phyloP scores from a whole-genome alignment of 1,284 basidiomycete species.

The Anthracocystis walkeri region DNA sequence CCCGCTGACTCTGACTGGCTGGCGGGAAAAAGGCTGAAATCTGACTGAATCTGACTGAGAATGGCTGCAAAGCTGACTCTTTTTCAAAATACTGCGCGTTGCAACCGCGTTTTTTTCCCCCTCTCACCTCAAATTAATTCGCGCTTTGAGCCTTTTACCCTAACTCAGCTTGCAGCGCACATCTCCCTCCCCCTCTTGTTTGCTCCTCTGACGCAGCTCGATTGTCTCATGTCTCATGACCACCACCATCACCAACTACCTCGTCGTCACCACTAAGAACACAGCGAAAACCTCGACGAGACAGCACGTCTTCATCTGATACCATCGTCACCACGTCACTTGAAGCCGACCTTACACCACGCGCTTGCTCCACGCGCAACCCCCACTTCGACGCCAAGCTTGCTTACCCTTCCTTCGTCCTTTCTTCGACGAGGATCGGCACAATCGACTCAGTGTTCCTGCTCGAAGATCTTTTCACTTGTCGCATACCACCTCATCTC shows the following conservation, averaged over 20 bases:
- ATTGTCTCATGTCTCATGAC: background rate
- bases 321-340: background rate
- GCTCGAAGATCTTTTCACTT: no score
- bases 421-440: background rate
- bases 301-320: background rate
- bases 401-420: background rate
- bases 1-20: no score
- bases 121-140: no score
- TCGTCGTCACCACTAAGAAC: background rate
- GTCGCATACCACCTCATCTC: background rate
- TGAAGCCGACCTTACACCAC: background rate
- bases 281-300: background rate
- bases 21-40: no score
- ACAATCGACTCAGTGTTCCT: background rate
- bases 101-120: no score
- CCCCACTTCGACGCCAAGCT: conserved; percentile 1
- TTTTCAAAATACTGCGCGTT: no score
- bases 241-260: background rate
- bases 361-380: conserved; percentile 3
- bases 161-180: no score
- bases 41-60: no score
- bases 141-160: no score
- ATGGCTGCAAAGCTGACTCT: no score
- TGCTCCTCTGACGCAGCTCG: background rate
- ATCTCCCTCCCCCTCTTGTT: no score